phyloP scores from a whole-genome alignment of 2,329 filamentous ascomycete genomes.

The Talaromyces piceae region DNA sequence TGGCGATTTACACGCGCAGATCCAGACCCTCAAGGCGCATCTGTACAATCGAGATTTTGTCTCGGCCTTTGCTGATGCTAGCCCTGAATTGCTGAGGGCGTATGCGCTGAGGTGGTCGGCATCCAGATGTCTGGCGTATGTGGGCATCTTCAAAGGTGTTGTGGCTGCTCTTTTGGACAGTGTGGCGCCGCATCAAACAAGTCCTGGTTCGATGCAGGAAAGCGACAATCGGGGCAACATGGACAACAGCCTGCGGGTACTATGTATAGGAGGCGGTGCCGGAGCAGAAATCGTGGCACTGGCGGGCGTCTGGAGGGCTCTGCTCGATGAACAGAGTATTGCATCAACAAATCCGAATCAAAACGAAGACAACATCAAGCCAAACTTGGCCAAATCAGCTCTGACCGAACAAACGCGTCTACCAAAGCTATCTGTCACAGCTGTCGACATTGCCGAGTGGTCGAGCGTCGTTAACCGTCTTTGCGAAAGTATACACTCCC shows the following conservation, averaged over 20 bases:
- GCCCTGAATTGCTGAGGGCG: constrained; percentile 54
- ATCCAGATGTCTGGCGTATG: constrained; percentile 73
- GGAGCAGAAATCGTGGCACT: constrained; percentile 62
- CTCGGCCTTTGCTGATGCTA: constrained; percentile 58
- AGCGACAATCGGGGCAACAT: background rate
- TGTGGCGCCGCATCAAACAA: background rate
- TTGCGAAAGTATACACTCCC: constrained; percentile 44
- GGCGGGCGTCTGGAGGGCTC: constrained; percentile 44
- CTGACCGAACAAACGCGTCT: background rate
- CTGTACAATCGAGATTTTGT: constrained; percentile 81
- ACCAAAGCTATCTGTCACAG: constrained; percentile 43
- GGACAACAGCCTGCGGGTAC: constrained; percentile 27
- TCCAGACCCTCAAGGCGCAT: constrained; percentile 80
- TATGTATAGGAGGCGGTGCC: constrained; percentile 58
- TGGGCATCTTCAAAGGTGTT: constrained; percentile 46
- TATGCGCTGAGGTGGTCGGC: constrained; percentile 92
- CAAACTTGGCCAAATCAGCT: background rate
- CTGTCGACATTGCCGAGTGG: constrained; percentile 85
- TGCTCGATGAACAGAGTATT: constrained; percentile 15
- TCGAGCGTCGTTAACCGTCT: constrained; percentile 53
- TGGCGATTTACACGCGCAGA: constrained; percentile 40
- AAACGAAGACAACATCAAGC: background rate
- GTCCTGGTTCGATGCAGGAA: background rate
- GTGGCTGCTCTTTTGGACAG: constrained; percentile 16
- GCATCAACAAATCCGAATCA: constrained; percentile 12